Conservation (phyloP, 139 green algal genomes). For the Astrephomene gubernaculifera region DNA sequence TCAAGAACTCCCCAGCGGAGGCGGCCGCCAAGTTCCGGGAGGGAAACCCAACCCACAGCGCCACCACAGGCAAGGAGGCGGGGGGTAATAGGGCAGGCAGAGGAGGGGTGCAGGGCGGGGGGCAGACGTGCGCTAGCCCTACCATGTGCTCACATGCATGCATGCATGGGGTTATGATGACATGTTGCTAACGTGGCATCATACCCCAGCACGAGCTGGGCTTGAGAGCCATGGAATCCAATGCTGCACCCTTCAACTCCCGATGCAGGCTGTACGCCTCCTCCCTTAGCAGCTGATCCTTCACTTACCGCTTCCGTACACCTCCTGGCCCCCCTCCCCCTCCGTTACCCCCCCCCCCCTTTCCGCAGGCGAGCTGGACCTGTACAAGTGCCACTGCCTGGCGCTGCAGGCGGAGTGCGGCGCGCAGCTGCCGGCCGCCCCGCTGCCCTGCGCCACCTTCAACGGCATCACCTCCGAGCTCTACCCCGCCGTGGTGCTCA, state of each 20-base stretch:
- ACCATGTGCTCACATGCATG: no score
- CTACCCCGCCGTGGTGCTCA: constrained; percentile 83
- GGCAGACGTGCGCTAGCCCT: no score
- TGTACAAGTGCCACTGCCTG: constrained; percentile 65
- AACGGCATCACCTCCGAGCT: constrained; percentile 74
- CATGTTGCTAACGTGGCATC: no score
- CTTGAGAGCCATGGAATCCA: no score
- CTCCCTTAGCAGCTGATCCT: no score
- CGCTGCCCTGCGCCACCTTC: constrained; percentile 48
- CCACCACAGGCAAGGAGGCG: constrained; percentile 90
- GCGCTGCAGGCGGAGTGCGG: constrained; percentile 50
- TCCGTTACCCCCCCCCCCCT: not conserved
- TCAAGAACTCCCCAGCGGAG: constrained; percentile 96
- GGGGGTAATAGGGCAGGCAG: not conserved
- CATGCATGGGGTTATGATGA: no score
- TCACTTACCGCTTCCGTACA: no score
- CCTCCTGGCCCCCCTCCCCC: not conserved
- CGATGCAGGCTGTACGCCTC: no score
- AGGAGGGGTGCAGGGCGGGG: not conserved
- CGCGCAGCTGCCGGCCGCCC: constrained; percentile 43
- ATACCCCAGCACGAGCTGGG: no score
- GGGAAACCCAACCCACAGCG: constrained; percentile 90
- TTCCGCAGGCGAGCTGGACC: constrained; percentile 62
- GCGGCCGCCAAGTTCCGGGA: constrained; percentile 83
- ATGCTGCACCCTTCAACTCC: no score